A percentile compares a stretch with the other conserved stretches of the same genome.
These are phyloP conservation scores for Vachellia pachyceras DNA, from an alignment of 306 rosid genomes.

Conservation along the genomic window DNA sequence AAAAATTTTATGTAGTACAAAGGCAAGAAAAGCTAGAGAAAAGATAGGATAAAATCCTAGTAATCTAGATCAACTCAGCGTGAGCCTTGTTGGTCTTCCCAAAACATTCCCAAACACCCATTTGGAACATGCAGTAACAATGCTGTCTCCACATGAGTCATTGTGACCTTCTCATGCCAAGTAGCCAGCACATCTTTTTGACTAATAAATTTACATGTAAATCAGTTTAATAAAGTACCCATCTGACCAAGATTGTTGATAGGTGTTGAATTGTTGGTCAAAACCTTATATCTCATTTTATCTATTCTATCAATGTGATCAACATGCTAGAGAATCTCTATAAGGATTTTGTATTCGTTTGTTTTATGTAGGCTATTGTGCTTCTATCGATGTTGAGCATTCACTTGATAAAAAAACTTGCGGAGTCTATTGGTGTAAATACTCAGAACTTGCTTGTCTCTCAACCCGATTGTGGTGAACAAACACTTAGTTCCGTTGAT, in stretches of 20 bases:
- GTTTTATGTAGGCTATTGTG: conserved; percentile 70
- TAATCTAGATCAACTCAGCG: too few relatives aligned
- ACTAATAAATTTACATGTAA: not conserved
- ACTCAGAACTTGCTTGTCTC: conserved; percentile 79
- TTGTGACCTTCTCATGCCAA: too few relatives aligned
- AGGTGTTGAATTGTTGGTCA: conserved; percentile 8
- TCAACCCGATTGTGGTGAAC: conserved; percentile 93
- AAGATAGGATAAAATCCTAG: too few relatives aligned
- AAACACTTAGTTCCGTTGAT: conserved; percentile 89
- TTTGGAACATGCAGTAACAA: too few relatives aligned
- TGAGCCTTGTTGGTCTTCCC: too few relatives aligned
- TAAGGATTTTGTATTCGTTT: conserved; percentile 22
- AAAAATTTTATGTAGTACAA: too few relatives aligned
- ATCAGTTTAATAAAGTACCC: conserved; percentile 7
- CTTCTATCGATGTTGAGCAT: conserved; percentile 68
- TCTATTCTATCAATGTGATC: conserved; percentile 13
- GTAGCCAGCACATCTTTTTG: not conserved
- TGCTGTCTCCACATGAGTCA: too few relatives aligned
- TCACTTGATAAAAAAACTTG: conserved; percentile 73
- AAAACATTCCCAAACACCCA: too few relatives aligned
- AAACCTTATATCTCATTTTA: not conserved
- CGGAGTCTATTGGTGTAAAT: conserved; percentile 73
- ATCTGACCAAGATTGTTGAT: conserved; percentile 21
- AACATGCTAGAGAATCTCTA: conserved; percentile 5
- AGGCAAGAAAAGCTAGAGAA: too few relatives aligned